phyloP scores from a whole-genome alignment of 2,329 filamentous ascomycete genomes.

The Penicillium occitanis region DNA sequence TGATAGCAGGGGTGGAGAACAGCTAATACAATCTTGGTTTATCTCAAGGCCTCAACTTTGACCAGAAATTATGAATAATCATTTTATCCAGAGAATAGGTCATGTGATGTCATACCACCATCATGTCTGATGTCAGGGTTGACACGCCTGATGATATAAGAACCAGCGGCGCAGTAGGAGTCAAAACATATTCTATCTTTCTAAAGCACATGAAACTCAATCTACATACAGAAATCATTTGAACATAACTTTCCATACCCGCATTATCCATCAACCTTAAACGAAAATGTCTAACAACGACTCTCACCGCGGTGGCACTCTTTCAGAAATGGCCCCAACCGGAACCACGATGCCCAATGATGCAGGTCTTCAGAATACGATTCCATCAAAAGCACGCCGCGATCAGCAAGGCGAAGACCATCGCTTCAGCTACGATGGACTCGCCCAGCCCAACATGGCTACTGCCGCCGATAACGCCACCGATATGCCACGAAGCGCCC shows the following conservation, averaged over 20 bases:
- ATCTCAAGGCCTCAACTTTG: neutral
- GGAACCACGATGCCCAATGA: conserved; percentile 44
- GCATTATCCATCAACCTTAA: neutral
- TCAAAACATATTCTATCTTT: neutral
- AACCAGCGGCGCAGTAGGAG: neutral
- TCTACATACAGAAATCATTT: neutral
- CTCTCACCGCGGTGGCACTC: conserved; percentile 31
- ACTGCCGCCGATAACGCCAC: conserved; percentile 50
- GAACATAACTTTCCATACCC: neutral
- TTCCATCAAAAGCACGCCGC: conserved; percentile 42
- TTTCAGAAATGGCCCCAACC: conserved; percentile 34
- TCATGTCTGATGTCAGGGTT: conserved; percentile 16
- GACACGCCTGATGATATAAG: conserved; percentile 1
- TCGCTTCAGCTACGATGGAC: conserved; percentile 53
- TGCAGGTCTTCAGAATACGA: conserved; percentile 47
- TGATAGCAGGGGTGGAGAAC: neutral
- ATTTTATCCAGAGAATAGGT: neutral
- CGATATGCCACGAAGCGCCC: conserved; percentile 45
- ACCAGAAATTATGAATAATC: neutral
- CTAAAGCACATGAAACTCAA: neutral
- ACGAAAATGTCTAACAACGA: conserved; percentile 22
- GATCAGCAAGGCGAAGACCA: conserved; percentile 47
- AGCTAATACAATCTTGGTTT: neutral
- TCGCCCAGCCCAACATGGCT: conserved; percentile 32
- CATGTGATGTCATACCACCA: conserved; percentile 19